These are phyloP conservation scores for Amanita fuliginea DNA, from an alignment of 768 basidiomycete species.

Conservation along the genomic window DNA sequence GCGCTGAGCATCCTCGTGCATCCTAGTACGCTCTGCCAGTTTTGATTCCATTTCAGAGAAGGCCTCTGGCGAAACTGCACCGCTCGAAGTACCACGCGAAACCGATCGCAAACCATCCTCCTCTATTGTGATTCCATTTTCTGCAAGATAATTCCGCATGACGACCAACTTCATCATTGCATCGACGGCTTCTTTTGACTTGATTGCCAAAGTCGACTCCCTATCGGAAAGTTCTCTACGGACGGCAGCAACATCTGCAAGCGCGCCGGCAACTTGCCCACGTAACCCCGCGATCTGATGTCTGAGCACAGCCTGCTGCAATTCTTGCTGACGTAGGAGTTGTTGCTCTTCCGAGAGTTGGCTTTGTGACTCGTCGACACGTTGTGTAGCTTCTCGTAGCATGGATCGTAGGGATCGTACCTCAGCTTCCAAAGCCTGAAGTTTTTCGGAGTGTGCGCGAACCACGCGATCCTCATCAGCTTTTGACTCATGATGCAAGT, in stretches of 20 bases:
- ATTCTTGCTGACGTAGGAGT: conserved; percentile 51
- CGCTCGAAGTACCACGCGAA: conserved; percentile 22
- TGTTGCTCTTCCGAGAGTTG: conserved; percentile 60
- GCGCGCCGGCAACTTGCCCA: conserved; percentile 55
- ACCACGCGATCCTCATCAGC: conserved; percentile 71
- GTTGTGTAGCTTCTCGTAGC: conserved; percentile 67
- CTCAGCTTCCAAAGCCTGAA: conserved; percentile 74
- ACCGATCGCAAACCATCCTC: conserved; percentile 52
- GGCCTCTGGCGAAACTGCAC: conserved; percentile 27
- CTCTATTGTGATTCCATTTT: conserved; percentile 74
- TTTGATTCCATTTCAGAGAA: conserved; percentile 69
- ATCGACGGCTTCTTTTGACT: conserved; percentile 55
- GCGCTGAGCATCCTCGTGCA: conserved; percentile 66
- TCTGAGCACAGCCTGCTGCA: conserved; percentile 51
- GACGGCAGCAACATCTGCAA: conserved; percentile 57
- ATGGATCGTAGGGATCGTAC: conserved; percentile 63
- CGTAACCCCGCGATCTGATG: conserved; percentile 70
- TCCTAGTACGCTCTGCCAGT: conserved; percentile 59
- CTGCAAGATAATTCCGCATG: conserved; percentile 78
- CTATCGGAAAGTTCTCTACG: conserved; percentile 59
- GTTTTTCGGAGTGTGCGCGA: conserved; percentile 73
- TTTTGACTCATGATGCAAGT: conserved; percentile 77
- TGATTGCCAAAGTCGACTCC: conserved; percentile 55
- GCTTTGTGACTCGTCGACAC: conserved; percentile 55
- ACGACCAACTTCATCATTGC: conserved; percentile 63